These are phyloP conservation scores for Talaromyces sp. DNA, from an alignment of 2,329 filamentous ascomycete genomes.

Conservation along the genomic window DNA sequence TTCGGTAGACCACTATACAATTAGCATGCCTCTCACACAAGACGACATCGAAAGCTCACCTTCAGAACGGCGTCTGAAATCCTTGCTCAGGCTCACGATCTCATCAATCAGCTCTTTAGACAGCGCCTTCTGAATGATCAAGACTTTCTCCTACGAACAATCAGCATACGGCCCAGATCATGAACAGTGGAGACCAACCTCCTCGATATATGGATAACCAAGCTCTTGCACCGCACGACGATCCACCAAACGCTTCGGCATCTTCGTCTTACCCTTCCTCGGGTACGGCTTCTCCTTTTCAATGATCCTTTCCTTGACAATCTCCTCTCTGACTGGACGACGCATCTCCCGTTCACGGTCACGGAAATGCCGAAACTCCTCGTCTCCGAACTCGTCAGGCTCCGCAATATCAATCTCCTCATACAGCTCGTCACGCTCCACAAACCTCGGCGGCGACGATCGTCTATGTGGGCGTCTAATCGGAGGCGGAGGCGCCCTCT, in stretches of 20 bases:
- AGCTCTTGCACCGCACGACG: constrained; percentile 78
- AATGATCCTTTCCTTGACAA: constrained; percentile 33
- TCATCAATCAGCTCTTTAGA: constrained; percentile 91
- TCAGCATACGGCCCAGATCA: neutral
- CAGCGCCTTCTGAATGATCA: constrained; percentile 79
- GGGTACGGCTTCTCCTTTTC: constrained; percentile 59
- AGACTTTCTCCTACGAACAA: constrained; percentile 66
- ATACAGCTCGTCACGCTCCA: constrained; percentile 54
- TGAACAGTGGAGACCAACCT: constrained; percentile 53
- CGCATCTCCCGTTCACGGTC: constrained; percentile 57
- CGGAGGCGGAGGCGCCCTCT: constrained; percentile 33
- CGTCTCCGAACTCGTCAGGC: constrained; percentile 67
- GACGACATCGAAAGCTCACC: constrained; percentile 24
- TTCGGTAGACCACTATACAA: constrained; percentile 15
- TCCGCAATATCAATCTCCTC: constrained; percentile 70
- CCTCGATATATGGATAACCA: constrained; percentile 82
- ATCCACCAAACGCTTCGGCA: constrained; percentile 77
- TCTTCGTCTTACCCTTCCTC: constrained; percentile 84
- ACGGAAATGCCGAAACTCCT: constrained; percentile 67
- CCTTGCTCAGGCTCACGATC: constrained; percentile 77
- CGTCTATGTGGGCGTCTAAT: constrained; percentile 22
- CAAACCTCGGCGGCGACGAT: constrained; percentile 57
- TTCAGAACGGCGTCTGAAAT: constrained; percentile 42
- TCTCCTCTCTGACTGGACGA: constrained; percentile 32
- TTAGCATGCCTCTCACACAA: neutral